phyloP scores from a whole-genome alignment of 768 basidiomycete species.

The Clavaria fumosa region DNA sequence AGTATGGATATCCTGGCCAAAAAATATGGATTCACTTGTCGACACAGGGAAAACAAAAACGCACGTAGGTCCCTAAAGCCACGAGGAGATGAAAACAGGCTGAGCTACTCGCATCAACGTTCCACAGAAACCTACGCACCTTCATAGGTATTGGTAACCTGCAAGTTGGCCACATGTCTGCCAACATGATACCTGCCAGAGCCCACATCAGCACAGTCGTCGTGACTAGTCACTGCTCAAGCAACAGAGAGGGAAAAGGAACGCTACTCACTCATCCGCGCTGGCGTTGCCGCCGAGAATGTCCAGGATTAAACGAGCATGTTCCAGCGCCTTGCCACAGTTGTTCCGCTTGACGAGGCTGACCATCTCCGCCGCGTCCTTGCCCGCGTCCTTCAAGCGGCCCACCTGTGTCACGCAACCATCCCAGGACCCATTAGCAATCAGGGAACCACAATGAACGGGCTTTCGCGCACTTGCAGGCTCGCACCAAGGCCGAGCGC shows the following conservation, averaged over 20 bases:
- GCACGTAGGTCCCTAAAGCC: constrained; percentile 40
- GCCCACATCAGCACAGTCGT: not conserved
- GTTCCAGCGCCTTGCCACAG: constrained; percentile 81
- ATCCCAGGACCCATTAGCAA: too few species aligned
- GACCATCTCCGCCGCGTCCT: constrained; percentile 78
- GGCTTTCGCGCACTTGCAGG: constrained; percentile 30
- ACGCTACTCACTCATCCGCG: constrained; percentile 64
- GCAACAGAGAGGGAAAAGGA: constrained; percentile 1
- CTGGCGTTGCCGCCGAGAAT: constrained; percentile 91
- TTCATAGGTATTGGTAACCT: constrained; percentile 95
- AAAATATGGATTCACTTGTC: not conserved
- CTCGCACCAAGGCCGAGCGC: constrained; percentile 64
- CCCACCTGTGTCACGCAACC: constrained; percentile 31
- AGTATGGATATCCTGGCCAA: constrained; percentile 67
- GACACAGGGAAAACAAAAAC: constrained; percentile 11
- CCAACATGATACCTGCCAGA: constrained; percentile 70
- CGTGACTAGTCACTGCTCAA: too few species aligned
- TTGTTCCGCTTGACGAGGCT: constrained; percentile 93
- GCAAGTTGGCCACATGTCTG: constrained; percentile 87
- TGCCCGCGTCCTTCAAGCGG: constrained; percentile 67
- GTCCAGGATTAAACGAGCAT: constrained; percentile 69
- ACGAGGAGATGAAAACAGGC: constrained; percentile 4
- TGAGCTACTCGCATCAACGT: too few species aligned
- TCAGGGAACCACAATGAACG: too few species aligned
- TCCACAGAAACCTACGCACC: constrained; percentile 29